Conservation (phyloP, 2,329 filamentous ascomycete species). For the Septoria petroselini region DNA sequence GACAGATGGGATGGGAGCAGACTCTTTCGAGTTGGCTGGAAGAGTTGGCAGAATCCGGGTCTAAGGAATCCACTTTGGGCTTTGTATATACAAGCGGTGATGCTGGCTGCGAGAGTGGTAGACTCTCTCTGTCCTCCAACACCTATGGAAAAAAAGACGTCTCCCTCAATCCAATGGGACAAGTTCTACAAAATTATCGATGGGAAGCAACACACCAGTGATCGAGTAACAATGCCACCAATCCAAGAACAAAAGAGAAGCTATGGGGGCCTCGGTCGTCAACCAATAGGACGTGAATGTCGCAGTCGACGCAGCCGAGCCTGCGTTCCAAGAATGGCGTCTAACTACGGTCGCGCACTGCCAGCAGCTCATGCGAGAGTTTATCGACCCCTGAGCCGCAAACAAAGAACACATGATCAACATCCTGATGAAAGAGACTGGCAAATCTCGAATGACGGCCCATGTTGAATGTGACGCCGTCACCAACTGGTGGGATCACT, state of each 20-base stretch:
- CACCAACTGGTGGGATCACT: slow-evolving; percentile 18
- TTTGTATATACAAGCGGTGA: neutral
- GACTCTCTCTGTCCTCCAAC: neutral
- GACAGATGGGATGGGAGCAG: no score
- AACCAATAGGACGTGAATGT: slow-evolving; percentile 40
- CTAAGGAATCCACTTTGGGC: neutral
- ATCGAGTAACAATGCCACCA: slow-evolving; percentile 35
- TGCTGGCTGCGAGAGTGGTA: neutral
- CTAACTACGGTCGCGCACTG: slow-evolving; percentile 36
- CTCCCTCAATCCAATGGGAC: slow-evolving; percentile 31
- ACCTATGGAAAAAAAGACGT: neutral
- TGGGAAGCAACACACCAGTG: slow-evolving; percentile 32
- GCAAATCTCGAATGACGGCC: slow-evolving; percentile 19
- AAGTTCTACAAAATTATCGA: slow-evolving; percentile 39
- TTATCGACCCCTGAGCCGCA: slow-evolving; percentile 16
- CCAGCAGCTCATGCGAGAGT: slow-evolving; percentile 12
- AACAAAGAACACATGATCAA: slow-evolving; percentile 14
- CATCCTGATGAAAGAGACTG: slow-evolving; percentile 20
- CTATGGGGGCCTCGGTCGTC: slow-evolving; percentile 38
- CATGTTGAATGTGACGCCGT: slow-evolving; percentile 19
- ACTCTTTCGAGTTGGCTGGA: neutral
- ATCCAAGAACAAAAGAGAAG: slow-evolving; percentile 37
- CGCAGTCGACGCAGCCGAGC: slow-evolving; percentile 35
- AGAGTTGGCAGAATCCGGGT: neutral
- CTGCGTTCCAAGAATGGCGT: slow-evolving; percentile 39